Evolutionary conservation across 2,329 filamentous ascomycete genomes (phyloP).

Genomic region (Beauveria caledonica): DNA sequence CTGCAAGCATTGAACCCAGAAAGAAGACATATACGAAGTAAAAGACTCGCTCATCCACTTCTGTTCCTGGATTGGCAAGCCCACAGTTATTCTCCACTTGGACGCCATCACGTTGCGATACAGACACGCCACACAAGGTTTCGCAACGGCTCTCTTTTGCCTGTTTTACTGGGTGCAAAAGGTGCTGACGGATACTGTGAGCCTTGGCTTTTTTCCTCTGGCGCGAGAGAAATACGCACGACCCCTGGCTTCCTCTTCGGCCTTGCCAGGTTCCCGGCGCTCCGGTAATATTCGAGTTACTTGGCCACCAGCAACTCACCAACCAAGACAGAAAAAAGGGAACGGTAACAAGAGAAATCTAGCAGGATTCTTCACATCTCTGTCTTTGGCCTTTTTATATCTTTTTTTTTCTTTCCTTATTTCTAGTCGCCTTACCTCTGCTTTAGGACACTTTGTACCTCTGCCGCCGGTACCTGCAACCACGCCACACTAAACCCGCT

Average conservation of each 20-base stretch:
- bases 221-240: too few species aligned
- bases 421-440: background rate
- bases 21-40: background rate
- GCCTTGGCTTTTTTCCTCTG: too few species aligned
- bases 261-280: too few species aligned
- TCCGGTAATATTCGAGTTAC: background rate
- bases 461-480: too few species aligned
- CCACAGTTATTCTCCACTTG: background rate
- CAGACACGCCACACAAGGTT: background rate
- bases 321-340: background rate
- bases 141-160: background rate
- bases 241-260: too few species aligned
- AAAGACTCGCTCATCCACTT: background rate
- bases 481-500: background rate
- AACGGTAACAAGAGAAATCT: background rate
- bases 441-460: background rate
- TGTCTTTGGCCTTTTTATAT: too few species aligned
- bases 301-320: background rate
- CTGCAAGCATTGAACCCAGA: background rate
- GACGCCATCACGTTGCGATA: background rate
- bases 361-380: too few species aligned
- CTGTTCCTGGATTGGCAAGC: background rate
- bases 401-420: too few species aligned
- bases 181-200: too few species aligned
- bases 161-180: background rate